These are phyloP conservation scores for Starmera amethionina DNA, from an alignment of 805 yeast species.

Conservation along the genomic window DNA sequence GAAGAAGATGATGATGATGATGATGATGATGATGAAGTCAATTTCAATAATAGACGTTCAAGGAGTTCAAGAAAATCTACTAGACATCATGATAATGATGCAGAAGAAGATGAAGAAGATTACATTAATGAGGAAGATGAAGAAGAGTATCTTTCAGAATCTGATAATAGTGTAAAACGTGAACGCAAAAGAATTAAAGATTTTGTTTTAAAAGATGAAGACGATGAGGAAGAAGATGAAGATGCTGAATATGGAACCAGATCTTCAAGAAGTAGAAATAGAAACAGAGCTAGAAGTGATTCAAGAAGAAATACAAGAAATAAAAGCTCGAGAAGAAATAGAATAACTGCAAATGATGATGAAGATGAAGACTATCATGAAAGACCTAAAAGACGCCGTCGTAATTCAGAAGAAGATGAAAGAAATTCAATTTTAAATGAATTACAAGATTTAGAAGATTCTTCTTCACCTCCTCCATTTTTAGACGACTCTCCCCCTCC, in stretches of 20 bases:
- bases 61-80: neutral
- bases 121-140: conserved; percentile 30
- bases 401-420: conserved; percentile 16
- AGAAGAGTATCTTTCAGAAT: conserved; percentile 7
- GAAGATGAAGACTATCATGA: conserved; percentile 14
- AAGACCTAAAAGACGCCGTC: conserved; percentile 3
- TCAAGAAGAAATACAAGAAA: conserved; percentile 8
- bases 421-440: conserved; percentile 45
- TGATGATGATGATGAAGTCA: conserved; percentile 3
- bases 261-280: conserved; percentile 5
- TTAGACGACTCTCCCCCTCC: conserved; percentile 26
- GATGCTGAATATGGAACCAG: conserved; percentile 5
- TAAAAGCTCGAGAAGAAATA: conserved; percentile 5
- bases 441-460: conserved; percentile 51
- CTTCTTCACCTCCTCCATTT: conserved; percentile 39
- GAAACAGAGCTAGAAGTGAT: conserved; percentile 7
- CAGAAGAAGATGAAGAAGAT: conserved; percentile 13
- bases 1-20: conserved; percentile 4
- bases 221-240: conserved; percentile 21
- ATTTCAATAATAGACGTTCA: conserved; percentile 1
- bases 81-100: neutral
- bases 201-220: conserved; percentile 19
- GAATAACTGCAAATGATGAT: conserved; percentile 15
- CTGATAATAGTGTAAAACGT: conserved; percentile 3
- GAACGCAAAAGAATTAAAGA: conserved; percentile 12